phyloP scores from a whole-genome alignment of 441 rosid genomes.

The Brassica balearica region DNA sequence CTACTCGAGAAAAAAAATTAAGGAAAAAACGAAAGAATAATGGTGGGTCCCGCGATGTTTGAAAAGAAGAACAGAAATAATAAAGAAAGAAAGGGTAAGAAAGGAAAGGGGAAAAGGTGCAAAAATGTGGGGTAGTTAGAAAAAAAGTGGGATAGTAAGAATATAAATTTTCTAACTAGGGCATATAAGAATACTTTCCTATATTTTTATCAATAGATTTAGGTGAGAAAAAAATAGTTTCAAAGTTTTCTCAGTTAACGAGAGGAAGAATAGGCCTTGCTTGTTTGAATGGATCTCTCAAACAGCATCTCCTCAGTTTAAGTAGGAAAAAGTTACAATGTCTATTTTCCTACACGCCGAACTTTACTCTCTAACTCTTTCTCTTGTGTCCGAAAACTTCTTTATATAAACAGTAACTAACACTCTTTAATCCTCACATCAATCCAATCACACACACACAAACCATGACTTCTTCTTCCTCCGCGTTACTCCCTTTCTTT shows the following conservation, averaged over 20 bases:
- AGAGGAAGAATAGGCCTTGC: slow-evolving; percentile 43
- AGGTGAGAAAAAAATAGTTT: background rate
- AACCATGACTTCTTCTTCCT: slow-evolving; percentile 40
- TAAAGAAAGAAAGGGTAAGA: no score
- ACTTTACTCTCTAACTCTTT: slow-evolving; percentile 33
- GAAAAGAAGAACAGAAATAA: no score
- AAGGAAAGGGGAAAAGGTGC: no score
- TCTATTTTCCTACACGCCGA: slow-evolving; percentile 41
- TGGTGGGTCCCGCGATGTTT: no score
- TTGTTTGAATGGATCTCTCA: slow-evolving; percentile 38
- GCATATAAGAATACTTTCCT: background rate
- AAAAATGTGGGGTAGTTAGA: no score
- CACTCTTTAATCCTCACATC: slow-evolving; percentile 19
- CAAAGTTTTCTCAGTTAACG: slow-evolving; percentile 19
- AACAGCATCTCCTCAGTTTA: slow-evolving; percentile 37
- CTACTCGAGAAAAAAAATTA: no score
- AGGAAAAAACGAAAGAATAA: no score
- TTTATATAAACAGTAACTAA: slow-evolving; percentile 37
- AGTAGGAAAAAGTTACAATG: slow-evolving; percentile 40
- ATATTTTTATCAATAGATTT: background rate
- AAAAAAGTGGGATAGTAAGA: no score
- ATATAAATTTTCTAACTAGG: no score
- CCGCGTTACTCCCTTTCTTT: slow-evolving; percentile 21
- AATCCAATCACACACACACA: slow-evolving; percentile 11
- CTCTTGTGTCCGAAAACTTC: slow-evolving; percentile 28